phyloP scores from a whole-genome alignment of 2,329 filamentous ascomycete species.

The Pleurostoma richardsiae region DNA sequence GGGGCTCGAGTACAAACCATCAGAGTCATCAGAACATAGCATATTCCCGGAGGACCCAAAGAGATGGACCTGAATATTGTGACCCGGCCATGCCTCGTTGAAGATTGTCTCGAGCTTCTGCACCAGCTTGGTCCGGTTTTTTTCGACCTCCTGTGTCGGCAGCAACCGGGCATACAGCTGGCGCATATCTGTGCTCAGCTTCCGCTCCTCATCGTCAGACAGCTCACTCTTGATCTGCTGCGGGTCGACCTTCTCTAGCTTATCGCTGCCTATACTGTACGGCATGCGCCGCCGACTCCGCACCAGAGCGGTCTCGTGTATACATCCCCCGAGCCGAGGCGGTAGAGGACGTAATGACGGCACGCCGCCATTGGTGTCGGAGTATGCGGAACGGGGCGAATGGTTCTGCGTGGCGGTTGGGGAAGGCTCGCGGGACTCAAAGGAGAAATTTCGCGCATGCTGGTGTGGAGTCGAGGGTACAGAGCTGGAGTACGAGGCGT shows the following conservation, averaged over 20 bases:
- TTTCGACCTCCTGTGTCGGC: slow-evolving; percentile 74
- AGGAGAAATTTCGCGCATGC: slow-evolving; percentile 75
- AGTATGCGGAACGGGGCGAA: slow-evolving; percentile 85
- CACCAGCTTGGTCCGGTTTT: slow-evolving; percentile 71
- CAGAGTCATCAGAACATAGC: slow-evolving; percentile 90
- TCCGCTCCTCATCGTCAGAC: slow-evolving; percentile 66
- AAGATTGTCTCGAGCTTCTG: slow-evolving; percentile 82
- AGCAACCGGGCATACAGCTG: slow-evolving; percentile 80
- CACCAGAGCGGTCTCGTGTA: slow-evolving; percentile 82
- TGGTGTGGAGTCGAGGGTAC: slow-evolving; percentile 93
- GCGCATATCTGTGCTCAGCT: slow-evolving; percentile 76
- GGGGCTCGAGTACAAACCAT: slow-evolving; percentile 59
- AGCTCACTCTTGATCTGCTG: slow-evolving; percentile 69
- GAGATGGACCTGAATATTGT: slow-evolving; percentile 83
- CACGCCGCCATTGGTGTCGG: slow-evolving; percentile 74
- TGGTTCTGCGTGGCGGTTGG: slow-evolving; percentile 72
- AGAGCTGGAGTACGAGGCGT: slow-evolving; percentile 66
- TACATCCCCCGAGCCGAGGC: slow-evolving; percentile 61
- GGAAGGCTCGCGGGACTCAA: slow-evolving; percentile 73
- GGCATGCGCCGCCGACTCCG: slow-evolving; percentile 82
- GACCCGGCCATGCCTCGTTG: slow-evolving; percentile 86
- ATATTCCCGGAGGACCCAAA: slow-evolving; percentile 98
- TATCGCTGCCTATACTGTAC: slow-evolving; percentile 81
- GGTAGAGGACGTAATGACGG: slow-evolving; percentile 63
- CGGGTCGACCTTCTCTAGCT: slow-evolving; percentile 65